Evolutionary conservation across 495 filamentous ascomycete genomes (phyloP).

Genomic region (Oleoguttula mirabilis): DNA sequence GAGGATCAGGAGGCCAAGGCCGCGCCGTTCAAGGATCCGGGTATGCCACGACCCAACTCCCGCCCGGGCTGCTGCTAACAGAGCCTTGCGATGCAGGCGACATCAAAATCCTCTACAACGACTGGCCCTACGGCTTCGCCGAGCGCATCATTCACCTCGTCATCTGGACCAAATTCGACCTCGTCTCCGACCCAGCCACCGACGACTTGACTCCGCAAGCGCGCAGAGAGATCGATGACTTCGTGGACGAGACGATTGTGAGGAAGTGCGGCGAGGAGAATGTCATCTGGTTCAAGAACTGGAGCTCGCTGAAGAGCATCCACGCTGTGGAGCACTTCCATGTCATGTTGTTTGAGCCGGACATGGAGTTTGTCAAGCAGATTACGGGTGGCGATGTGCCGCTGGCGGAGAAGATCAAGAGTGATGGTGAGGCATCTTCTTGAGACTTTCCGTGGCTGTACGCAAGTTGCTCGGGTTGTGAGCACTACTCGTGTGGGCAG

Average conservation of each 20-base stretch:
- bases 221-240: constrained; percentile 52
- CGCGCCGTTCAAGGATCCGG: constrained; percentile 38
- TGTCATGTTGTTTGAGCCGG: constrained; percentile 72
- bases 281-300: constrained; percentile 88
- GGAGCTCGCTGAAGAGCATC: constrained; percentile 66
- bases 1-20: constrained; percentile 36
- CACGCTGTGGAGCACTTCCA: constrained; percentile 91
- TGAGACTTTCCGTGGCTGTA: too few relatives aligned
- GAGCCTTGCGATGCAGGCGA: constrained; percentile 55
- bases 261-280: constrained; percentile 30
- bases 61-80: too few relatives aligned
- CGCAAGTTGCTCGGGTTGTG: too few relatives aligned
- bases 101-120: constrained; percentile 65
- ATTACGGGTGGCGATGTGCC: constrained; percentile 68
- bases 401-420: constrained; percentile 23
- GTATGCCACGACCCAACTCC: too few relatives aligned
- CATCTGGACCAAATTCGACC: constrained; percentile 81
- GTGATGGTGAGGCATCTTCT: too few relatives aligned
- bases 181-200: constrained; percentile 53
- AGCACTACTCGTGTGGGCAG: too few relatives aligned
- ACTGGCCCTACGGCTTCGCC: constrained; percentile 85
- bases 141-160: constrained; percentile 65
- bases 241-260: constrained; percentile 52
- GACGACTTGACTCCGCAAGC: constrained; percentile 53
- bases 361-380: constrained; percentile 52